Base-by-base conservation (phyloP, 73 alveolate genomes). In the Paramecium biaurelia region DNA sequence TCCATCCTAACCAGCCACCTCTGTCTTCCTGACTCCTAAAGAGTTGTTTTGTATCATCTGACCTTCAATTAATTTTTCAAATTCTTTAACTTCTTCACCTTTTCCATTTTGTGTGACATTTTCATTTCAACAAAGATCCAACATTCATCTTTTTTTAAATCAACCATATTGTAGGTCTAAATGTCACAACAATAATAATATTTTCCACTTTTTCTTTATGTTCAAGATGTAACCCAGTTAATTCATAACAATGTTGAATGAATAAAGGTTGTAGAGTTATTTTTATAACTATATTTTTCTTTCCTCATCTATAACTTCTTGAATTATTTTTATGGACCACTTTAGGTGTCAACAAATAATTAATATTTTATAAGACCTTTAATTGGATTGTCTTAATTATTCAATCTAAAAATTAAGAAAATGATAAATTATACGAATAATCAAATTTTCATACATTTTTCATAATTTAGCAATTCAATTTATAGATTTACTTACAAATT, bases 221-320 rank as follows among this genome's bases (percentile, higher is more conserved):
- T 87, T 87, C 93, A n/a, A 87, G 38, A 14, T 47, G 67, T 12
- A 87, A 56, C 12, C 70, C 89, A 21, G 89, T 28, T 87, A 70
- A 58, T 76, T 87, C 1, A 68, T 87, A 10, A 37, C 57, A 7
- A 87, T 87, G 43, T 87, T 87, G 14, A 56, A 74, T 28, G 85
- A 68, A 67, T 87, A 87, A 23, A 87, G 67, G 67, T 10, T 90
- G 90, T 57, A 90, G 93, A 21, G 93, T 90, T 18, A 87, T 87
- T 53, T 93, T 93, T 26, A 95, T 95, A 11, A 93, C 88, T 30
- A 95, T 85, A 14, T 95, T 95, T 26, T 35, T 95, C 96, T n/a
- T n/a, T 96, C 98, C 47, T 72, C 41, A 89, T 92, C 93, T 23
- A 95, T 92, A 9, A 96, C 98, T 67, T 92, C 96, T 37, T 95